phyloP scores from a whole-genome alignment of 2,329 filamentous ascomycete genomes.

The Thielaviopsis punctulata region DNA sequence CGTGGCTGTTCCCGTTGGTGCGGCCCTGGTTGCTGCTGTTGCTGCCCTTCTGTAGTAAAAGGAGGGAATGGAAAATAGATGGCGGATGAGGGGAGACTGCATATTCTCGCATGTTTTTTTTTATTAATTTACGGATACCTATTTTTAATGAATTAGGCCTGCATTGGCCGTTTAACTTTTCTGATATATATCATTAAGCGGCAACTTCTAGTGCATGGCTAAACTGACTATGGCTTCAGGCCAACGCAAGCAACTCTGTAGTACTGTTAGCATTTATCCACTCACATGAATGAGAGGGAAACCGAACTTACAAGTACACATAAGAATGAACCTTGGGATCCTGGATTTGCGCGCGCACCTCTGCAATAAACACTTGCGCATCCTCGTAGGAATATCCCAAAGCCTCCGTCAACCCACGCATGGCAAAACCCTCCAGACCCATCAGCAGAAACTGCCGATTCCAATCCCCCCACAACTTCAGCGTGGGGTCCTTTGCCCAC shows the following conservation, averaged over 20 bases:
- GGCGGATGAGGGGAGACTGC: not conserved
- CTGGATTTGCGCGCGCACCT: conserved; percentile 18
- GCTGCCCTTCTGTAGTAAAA: conserved; percentile 21
- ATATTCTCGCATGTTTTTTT: not conserved
- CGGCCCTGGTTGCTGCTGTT: conserved; percentile 23
- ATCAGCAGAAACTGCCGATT: conserved; percentile 15
- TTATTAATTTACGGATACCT: not conserved
- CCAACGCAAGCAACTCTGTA: not conserved
- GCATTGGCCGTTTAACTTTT: not conserved
- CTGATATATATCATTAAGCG: not conserved
- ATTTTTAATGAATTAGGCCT: not conserved
- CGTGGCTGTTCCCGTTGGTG: conserved; percentile 20
- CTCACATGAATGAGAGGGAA: not conserved
- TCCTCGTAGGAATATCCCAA: conserved; percentile 14
- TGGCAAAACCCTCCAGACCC: conserved; percentile 15
- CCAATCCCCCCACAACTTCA: conserved; percentile 17
- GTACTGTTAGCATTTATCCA: not conserved
- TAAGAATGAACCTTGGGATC: conserved; percentile 20
- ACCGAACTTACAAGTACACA: conserved; percentile 10
- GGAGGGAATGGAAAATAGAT: not conserved
- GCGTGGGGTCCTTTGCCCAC: conserved; percentile 18
- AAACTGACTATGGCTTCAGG: too few species aligned
- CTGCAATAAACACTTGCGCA: conserved; percentile 20
- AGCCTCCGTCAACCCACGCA: conserved; percentile 14
- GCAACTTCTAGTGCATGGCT: too few species aligned